Evolutionary conservation across 441 rosid genomes (phyloP), one percentile per base, ranked within the genome.

Genomic region (Populus tomentosa): DNA sequence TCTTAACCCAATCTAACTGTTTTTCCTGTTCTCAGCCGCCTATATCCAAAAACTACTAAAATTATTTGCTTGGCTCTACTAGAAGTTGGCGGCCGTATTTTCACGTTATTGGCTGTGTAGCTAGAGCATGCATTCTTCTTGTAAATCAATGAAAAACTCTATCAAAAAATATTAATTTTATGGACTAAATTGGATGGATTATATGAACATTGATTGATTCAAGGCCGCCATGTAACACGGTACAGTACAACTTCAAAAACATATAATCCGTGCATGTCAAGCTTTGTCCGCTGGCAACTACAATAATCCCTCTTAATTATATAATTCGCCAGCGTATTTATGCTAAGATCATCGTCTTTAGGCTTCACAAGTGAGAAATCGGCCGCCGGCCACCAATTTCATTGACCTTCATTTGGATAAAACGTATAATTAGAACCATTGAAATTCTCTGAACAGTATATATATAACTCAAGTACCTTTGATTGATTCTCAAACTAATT

Each of bases 311-410:
- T 28, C 2, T 28, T n/a, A n/a, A n/a, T 28, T 28, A 26, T 26
- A 26, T 26, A 28, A 28, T 28, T 28, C 30, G 30, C 30, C 30
- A 2, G 30, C 30, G 3, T 28, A 62, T n/a, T 64, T 70, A 68
- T 75, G 75, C 72, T 74, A 77, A 66, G 50, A 68, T 72, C 32
- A 62, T 77, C 82, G 79, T 61, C 71, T 72, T 77, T 79, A 69
- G 76, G 46, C 85, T 80, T 82, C 74, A 74, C 67, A 64, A 10
- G 24, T 2, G 84, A 88, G 88, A 84, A 82, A 78, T 77, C 85
- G 81, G 85, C 88, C 50, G 28, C 73, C 35, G 63, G 63, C 81
- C 80, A 77, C 68, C 28, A 68, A 36, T 75, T 75, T 72, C 40
- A 77, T 79, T 80, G 73, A 79, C 73, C 64, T 82, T 78, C 70